Evolutionary conservation across 768 basidiomycete species (phyloP), one percentile per base, ranked within the genome.

Genomic region (Asterophora parasitica): DNA sequence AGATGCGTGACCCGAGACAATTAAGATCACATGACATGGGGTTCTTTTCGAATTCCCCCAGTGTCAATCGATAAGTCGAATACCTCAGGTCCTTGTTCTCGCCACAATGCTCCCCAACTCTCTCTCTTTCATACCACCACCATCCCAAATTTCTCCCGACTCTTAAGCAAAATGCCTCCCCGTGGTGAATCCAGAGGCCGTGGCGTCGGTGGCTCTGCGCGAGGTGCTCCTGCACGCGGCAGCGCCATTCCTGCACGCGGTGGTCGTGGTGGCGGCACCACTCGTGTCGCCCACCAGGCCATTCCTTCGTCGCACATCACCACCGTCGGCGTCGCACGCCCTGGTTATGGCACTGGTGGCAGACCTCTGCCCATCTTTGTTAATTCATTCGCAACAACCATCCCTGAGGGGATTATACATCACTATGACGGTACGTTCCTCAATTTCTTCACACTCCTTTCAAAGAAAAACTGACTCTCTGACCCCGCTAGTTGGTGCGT

Each of bases 391-490:
- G 61, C 59, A 34, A 78, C 79, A 3, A 70, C 74, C 0, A 78
- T 85, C 12, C 82, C 88, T 0, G 75, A 82, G 17, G 65, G 62
- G 5, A 74, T 78, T 26, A 88, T 89, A 34, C 74, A 83, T 51
- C 89, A 91, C 57, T 90, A 91, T 57, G 88, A 92, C 61, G 82
- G 89, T 85, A 59, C 52, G 82, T 64, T 64, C 1, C 48, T 44
- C 40, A 38, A 23, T 44, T 46, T 37, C 4, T 30, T 53, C 36
- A 26, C 19, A 34, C 33, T 23, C 23, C 23, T 37, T 16, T 39
- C 23, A 50, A 38, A 16, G 9, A 19, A 46, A 41, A 6, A 49
- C 33, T 49, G 4, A 34, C 39, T 35, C 30, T 17, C 9, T 30
- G 43, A 17, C 23, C 13, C 35, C 28, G 32, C 17, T 49, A 79